Conservation (phyloP, 176 grass and related monocot genomes). For the Thinopyrum elongatum region DNA sequence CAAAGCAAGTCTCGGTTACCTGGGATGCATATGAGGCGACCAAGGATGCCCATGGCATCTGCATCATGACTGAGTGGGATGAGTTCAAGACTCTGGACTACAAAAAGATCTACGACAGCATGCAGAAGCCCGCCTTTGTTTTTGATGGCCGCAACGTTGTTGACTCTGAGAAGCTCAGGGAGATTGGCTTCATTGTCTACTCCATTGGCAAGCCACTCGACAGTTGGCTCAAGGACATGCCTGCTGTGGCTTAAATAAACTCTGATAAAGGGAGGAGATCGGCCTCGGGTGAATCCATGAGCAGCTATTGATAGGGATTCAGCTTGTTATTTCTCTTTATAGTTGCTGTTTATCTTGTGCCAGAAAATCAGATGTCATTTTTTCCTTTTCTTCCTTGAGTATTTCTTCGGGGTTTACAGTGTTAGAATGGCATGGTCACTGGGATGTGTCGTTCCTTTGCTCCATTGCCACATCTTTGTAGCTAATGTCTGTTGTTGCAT, state of each 20-base stretch:
- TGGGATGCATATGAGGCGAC: conserved; percentile 72
- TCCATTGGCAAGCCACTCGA: conserved; percentile 73
- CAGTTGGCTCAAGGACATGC: conserved; percentile 70
- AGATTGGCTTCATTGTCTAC: conserved; percentile 77
- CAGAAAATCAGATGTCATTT: conserved; percentile 14
- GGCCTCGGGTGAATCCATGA: not conserved
- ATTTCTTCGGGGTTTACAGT: conserved; percentile 4
- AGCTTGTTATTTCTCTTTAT: not conserved
- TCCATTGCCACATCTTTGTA: conserved; percentile 1
- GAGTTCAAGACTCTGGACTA: conserved; percentile 66
- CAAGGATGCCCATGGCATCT: conserved; percentile 67
- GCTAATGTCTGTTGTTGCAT: not conserved
- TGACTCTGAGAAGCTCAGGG: conserved; percentile 54
- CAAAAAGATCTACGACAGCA: conserved; percentile 52
- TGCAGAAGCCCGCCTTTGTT: conserved; percentile 73
- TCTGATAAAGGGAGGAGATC: not conserved
- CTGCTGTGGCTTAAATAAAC: conserved; percentile 52
- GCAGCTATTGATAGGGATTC: conserved; percentile 24
- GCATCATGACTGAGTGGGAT: conserved; percentile 72
- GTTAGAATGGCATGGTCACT: conserved; percentile 6
- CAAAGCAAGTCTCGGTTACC: conserved; percentile 64
- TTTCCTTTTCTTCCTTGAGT: not conserved
- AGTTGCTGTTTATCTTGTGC: conserved; percentile 6
- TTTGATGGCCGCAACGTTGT: conserved; percentile 67
- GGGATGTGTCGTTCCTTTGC: conserved; percentile 3